Percentiles rank a stretch among this genome's conserved stretches.
These are phyloP conservation scores for Kwoniella bestiolae DNA, from an alignment of 768 basidiomycete genomes.

Conservation along the genomic window DNA sequence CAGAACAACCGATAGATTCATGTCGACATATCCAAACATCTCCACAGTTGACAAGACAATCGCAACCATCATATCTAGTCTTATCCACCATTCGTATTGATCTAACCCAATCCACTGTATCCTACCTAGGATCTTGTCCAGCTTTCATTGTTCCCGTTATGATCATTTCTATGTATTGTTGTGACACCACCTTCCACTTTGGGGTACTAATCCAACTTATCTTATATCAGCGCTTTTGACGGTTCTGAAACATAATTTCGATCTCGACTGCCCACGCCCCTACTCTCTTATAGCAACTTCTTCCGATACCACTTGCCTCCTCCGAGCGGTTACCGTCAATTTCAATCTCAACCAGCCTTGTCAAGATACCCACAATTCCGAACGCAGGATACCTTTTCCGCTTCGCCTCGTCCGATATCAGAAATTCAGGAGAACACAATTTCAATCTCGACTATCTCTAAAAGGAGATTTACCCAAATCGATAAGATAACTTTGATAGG, in stretches of 20 bases:
- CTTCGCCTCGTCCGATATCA: constrained; percentile 11
- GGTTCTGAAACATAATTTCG: constrained; percentile 1
- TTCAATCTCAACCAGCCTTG: constrained; percentile 7
- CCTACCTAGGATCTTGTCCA: not conserved
- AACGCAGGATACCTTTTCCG: not conserved
- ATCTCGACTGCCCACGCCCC: constrained; percentile 13
- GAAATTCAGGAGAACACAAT: constrained; percentile 5
- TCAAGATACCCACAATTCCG: not conserved
- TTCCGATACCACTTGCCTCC: not conserved
- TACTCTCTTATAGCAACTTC: not conserved
- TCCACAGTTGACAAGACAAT: too few species aligned
- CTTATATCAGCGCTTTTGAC: not conserved
- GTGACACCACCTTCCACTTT: not conserved
- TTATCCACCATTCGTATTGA: not conserved
- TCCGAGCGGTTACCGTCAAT: not conserved
- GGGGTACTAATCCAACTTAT: not conserved
- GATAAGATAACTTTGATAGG: constrained; percentile 5
- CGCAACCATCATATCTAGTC: not conserved
- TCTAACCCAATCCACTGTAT: not conserved
- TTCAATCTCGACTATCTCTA: constrained; percentile 15
- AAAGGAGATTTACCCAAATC: not conserved
- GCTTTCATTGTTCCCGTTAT: not conserved
- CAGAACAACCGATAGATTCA: constrained; percentile 42
- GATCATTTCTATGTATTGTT: constrained; percentile 10
- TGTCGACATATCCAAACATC: too few species aligned